Evolutionary conservation across 2,329 filamentous ascomycete genomes (phyloP), one percentile per base, ranked within the genome.

Genomic region (Arthrobotrys entomopaga): DNA sequence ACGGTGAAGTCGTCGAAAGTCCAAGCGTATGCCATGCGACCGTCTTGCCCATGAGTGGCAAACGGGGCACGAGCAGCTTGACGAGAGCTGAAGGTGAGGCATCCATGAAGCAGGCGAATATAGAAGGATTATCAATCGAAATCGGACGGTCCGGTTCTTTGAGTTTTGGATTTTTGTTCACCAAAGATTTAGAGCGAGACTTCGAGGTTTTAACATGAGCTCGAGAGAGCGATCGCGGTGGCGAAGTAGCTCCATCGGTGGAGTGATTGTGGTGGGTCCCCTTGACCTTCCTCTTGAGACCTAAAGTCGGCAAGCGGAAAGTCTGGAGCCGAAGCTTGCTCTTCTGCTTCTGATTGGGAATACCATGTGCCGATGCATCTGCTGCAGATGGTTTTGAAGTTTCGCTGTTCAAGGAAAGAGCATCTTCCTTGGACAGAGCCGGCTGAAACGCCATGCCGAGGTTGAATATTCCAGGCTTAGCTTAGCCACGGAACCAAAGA

Each of bases 1-100:
- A 92, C 53, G 88, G 87, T 3, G 90, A 87, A 6, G 88, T 88
- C 38, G 89, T 85, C 0, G 93, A 92, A 46, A 90, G 82, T 26
- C 85, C 86, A 6, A 97, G 83, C 1, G 88, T 79, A 78, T 93
- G 90, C 54, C 85, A 82, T 1, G 87, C 84, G 0, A 89, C 86
- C 76, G 69, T 66, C 29, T 73, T 73, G 20, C 69, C 69, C 42
- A 73, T 57, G 24, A 73, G 61, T 10, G 69, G 69, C 11, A 73
- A 53, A 24, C 63, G 61, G 11, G 69, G 69, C 40, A 73, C 61
- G 29, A 73, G 56, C 20, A 43, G 50, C 56, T 49, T 38, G 11
- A 73, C n/a, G 6, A 65, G n/a, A n/a, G 56, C 69, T 5, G 48
- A 26, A 3, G 61, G 69, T 38, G 69, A 66, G 16, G 61, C 6